These are phyloP conservation scores for Penicillium sp. DNA, from an alignment of 2,329 filamentous ascomycete genomes.

Conservation along the genomic window DNA sequence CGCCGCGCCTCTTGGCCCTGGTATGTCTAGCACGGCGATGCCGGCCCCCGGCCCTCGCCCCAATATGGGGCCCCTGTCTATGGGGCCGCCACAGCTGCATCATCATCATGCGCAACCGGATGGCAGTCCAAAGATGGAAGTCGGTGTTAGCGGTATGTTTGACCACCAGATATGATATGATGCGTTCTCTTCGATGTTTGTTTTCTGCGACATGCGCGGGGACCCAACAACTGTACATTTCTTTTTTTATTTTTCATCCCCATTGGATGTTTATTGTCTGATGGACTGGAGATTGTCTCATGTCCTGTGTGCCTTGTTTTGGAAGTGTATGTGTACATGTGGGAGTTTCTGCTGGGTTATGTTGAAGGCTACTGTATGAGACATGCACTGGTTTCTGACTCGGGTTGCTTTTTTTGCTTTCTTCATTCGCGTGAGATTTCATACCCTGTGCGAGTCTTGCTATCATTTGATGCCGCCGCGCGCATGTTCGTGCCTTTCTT, in stretches of 20 bases:
- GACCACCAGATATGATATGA: conserved; percentile 69
- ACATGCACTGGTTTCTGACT: conserved; percentile 20
- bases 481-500: conserved; percentile 15
- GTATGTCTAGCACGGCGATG: conserved; percentile 60
- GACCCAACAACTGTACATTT: conserved; percentile 5
- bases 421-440: conserved; percentile 5
- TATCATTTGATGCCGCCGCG: conserved; percentile 23
- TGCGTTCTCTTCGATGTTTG: conserved; percentile 6
- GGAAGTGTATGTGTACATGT: conserved; percentile 16
- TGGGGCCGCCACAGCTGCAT: conserved; percentile 64
- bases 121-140: conserved; percentile 54
- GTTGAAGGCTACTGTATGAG: conserved; percentile 3
- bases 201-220: conserved; percentile 13
- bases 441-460: conserved; percentile 25
- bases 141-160: conserved; percentile 93
- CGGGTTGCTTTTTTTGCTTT: conserved; percentile 5
- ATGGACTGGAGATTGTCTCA: conserved; percentile 1
- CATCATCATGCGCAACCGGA: conserved; percentile 70
- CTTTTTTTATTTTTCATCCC: conserved; percentile 2
- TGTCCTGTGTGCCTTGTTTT: background rate
- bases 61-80: conserved; percentile 56
- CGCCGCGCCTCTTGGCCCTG: conserved; percentile 54
- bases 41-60: conserved; percentile 34
- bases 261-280: conserved; percentile 1
- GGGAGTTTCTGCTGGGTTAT: conserved; percentile 8